Evolutionary conservation across 208 protist species (phyloP), one percentile per base, ranked within the genome.

Genomic region (Lotmaria passim): DNA sequence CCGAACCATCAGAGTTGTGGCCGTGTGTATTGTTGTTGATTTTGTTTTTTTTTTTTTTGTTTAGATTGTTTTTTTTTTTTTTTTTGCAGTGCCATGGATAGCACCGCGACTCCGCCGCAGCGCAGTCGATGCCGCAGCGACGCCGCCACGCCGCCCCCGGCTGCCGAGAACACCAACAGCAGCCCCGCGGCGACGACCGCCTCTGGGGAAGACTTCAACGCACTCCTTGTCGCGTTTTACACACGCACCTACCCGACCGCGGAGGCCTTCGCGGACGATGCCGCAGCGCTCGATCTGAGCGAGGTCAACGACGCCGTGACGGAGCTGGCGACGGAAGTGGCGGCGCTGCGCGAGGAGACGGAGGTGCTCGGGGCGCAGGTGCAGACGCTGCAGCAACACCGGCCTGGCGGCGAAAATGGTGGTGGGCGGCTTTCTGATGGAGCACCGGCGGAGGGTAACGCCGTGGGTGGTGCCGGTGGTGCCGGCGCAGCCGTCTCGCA

Each of bases 251-350:
- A 90, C 63, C 89, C 89, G n/a, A 66, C 78, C 47, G 73, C 69
- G 2, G 78, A 83, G 5, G 86, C 83, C 57, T 78, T 94, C 53
- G 55, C 57, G 3, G 30, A 66, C 7, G 74, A 78, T 26, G 48
- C 62, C 3, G 72, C 61, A 3, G 68, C 78, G 23, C 43, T 87
- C 15, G 63, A 75, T 19, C 26, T 78, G 48, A 71, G 75, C n/a
- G 80, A 86, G 28, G 78, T 92, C 38, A 46, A 61, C 19, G 82
- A 85, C 39, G 53, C 86, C 38, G 62, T 93, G 7, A 56, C 75
- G 21, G 80, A 90, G 76, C 83, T 95, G 19, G 73, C 76, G 4
- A 77, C 81, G 19, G 88, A 96, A 50, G 81, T 94, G n/a, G 83
- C 76, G 12, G 65, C 79, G 26, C 72, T 96, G 28, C 60, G 73